Conservation (phyloP, 352 stramenopile species). For the Phytophthora melonis region DNA sequence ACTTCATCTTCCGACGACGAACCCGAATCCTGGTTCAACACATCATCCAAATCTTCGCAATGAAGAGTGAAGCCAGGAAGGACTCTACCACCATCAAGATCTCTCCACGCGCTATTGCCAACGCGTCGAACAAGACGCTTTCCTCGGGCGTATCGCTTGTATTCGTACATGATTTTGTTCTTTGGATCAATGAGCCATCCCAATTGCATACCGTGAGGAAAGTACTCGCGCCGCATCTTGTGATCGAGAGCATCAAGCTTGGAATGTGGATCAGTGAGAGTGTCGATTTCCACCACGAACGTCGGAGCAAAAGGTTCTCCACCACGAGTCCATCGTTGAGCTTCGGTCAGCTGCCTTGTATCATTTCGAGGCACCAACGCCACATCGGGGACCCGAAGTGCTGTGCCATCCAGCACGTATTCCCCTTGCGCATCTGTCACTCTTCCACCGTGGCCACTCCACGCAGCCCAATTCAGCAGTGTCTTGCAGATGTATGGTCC, state of each 20-base stretch:
- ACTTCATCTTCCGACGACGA: conserved; percentile 38
- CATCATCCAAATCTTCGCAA: conserved; percentile 28
- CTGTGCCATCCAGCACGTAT: conserved; percentile 21
- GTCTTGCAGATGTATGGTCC: conserved; percentile 7
- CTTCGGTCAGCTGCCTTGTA: conserved; percentile 14
- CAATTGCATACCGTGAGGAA: conserved; percentile 32
- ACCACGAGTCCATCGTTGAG: conserved; percentile 28
- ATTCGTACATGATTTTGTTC: conserved; percentile 23
- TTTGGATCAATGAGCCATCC: conserved; percentile 36
- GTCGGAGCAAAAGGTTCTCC: conserved; percentile 31
- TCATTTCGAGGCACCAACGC: conserved; percentile 8
- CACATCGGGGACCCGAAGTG: conserved; percentile 10
- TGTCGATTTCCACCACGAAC: conserved; percentile 37
- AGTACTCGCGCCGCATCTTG: conserved; percentile 29
- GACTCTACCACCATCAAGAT: conserved; percentile 36
- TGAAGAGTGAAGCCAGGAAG: conserved; percentile 30
- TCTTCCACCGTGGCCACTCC: conserved; percentile 26
- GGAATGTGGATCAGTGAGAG: conserved; percentile 24
- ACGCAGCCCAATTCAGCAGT: conserved; percentile 11
- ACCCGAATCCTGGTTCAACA: conserved; percentile 31
- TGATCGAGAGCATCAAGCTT: conserved; percentile 18
- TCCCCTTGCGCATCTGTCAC: conserved; percentile 28
- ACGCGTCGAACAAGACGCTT: conserved; percentile 13
- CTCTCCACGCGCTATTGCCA: conserved; percentile 34
- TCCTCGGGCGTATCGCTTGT: conserved; percentile 22